Percentiles rank a stretch among this genome's conserved stretches.
Conservation (phyloP, 352 stramenopile species). For the Phytophthora foliorum region DNA sequence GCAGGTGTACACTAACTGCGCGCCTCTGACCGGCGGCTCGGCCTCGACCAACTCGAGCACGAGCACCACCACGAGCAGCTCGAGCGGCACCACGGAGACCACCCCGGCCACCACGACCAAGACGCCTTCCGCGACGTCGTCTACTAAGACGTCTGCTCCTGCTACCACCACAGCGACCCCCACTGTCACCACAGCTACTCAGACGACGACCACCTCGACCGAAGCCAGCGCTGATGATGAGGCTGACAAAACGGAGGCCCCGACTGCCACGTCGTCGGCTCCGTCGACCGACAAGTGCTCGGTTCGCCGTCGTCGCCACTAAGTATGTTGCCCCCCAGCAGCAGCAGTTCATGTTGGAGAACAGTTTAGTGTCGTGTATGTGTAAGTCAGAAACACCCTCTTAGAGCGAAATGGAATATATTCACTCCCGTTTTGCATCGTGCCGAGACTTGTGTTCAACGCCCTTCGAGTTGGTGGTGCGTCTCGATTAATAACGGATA, state of each 20-base stretch:
- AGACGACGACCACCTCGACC: conserved; percentile 6
- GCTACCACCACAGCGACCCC: conserved; percentile 1
- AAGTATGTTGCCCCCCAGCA: conserved; percentile 14
- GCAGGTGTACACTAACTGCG: conserved; percentile 66
- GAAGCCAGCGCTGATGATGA: conserved; percentile 19
- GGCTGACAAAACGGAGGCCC: conserved; percentile 20
- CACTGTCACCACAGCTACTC: conserved; percentile 10
- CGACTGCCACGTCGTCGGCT: conserved; percentile 13
- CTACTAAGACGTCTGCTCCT: conserved; percentile 5
- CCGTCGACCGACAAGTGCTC: conserved; percentile 42
- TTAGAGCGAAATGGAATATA: conserved; percentile 35
- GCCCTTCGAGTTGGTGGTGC: not conserved
- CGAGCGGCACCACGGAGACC: conserved; percentile 5
- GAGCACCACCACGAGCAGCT: conserved; percentile 11
- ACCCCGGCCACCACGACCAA: conserved; percentile 7
- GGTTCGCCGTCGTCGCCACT: conserved; percentile 39
- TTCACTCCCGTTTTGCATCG: conserved; percentile 25
- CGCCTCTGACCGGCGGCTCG: conserved; percentile 31
- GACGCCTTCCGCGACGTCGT: conserved; percentile 17
- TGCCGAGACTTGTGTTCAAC: not conserved
- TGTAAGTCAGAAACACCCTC: conserved; percentile 18
- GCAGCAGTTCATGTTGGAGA: conserved; percentile 16
- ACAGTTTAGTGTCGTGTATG: conserved; percentile 28
- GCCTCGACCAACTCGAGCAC: conserved; percentile 26
- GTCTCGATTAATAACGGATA: conserved; percentile 12